A percentile compares a stretch with the other conserved stretches of the same genome.
phyloP scores from a whole-genome alignment of 2,329 filamentous ascomycete genomes.

The Botrytis byssoidea region DNA sequence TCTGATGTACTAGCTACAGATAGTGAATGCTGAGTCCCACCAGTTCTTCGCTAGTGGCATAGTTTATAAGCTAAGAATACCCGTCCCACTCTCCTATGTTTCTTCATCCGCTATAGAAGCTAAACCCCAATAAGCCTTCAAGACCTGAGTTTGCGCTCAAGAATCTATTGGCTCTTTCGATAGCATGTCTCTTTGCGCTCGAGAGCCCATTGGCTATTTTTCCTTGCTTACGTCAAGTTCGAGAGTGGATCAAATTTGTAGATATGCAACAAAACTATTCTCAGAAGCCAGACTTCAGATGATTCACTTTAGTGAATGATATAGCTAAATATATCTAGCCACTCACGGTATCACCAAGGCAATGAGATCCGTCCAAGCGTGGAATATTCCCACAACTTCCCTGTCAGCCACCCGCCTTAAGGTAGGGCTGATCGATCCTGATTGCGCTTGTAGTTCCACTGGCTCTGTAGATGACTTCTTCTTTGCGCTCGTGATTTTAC shows the following conservation, averaged over 20 bases:
- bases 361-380: background rate
- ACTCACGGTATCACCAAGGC: rapidly evolving
- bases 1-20: background rate
- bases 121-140: background rate
- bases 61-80: background rate
- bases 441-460: background rate
- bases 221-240: background rate
- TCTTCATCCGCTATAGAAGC: no score
- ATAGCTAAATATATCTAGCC: no score
- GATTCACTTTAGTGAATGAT: background rate
- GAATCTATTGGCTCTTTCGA: background rate
- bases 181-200: background rate
- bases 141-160: background rate
- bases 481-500: background rate
- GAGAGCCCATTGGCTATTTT: background rate
- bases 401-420: background rate
- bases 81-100: background rate
- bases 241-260: background rate
- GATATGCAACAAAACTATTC: background rate
- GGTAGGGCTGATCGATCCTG: background rate
- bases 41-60: background rate
- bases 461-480: background rate
- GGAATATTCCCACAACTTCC: background rate
- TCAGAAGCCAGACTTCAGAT: background rate
- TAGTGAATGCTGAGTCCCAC: background rate